A percentile compares a stretch with the other conserved stretches of the same genome.
Evolutionary conservation across 768 basidiomycete species (phyloP).

Genomic region (Mycena metata): DNA sequence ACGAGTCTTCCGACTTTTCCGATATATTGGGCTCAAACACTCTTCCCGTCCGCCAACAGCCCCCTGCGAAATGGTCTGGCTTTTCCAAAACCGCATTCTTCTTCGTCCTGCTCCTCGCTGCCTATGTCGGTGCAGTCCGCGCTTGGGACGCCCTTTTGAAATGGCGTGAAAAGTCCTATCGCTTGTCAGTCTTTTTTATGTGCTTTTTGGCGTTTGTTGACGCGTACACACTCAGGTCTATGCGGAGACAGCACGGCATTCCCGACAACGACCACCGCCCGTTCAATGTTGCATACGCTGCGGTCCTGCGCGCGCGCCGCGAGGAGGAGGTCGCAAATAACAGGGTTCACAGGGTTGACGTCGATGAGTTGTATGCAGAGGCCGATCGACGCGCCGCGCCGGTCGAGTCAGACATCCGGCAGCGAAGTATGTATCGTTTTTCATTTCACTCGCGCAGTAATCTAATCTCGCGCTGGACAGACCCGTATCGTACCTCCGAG

Average conservation of each 20-base stretch:
- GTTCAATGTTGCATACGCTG: conserved; percentile 90
- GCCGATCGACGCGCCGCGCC: conserved; percentile 53
- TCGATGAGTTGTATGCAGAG: conserved; percentile 38
- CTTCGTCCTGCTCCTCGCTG: conserved; percentile 52
- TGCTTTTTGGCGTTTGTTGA: conserved; percentile 18
- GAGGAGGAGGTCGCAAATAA: conserved; percentile 62
- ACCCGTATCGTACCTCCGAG: conserved; percentile 39
- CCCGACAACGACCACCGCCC: conserved; percentile 87
- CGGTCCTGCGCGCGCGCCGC: conserved; percentile 68
- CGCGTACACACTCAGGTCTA: conserved; percentile 59
- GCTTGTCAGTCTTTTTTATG: conserved; percentile 62
- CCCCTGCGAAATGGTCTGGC: conserved; percentile 49
- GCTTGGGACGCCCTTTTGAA: conserved; percentile 63
- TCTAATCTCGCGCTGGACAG: conserved; percentile 42
- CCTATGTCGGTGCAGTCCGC: conserved; percentile 54
- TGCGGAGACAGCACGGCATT: conserved; percentile 84
- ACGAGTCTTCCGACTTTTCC: conserved; percentile 75
- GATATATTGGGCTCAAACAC: conserved; percentile 79
- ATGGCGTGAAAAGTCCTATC: conserved; percentile 75
- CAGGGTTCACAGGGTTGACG: conserved; percentile 48
- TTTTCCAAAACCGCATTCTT: conserved; percentile 56
- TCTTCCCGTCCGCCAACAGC: conserved; percentile 51
- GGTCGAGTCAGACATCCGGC: conserved; percentile 58
- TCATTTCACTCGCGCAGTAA: conserved; percentile 43
- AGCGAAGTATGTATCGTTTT: conserved; percentile 57